Evolutionary conservation across 2,329 filamentous ascomycete genomes (phyloP), one percentile per base, ranked within the genome.

Genomic region (Coniella lustricola): DNA sequence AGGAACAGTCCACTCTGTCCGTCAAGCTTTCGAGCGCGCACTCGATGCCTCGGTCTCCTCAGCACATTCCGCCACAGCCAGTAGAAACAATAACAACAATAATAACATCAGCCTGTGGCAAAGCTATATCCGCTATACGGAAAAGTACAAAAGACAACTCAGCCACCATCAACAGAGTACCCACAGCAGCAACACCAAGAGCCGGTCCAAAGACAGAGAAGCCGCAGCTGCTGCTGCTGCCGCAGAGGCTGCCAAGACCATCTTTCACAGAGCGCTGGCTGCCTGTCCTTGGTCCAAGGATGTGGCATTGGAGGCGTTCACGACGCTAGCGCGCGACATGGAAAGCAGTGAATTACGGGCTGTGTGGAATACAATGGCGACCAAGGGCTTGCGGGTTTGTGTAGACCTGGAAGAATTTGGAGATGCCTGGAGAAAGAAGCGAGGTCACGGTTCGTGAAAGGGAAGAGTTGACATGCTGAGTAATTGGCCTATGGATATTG

Each of bases 11-110:
- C 70, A 79, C 56, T 75, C 76, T 0, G 66, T 72, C 0, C 68
- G 67, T 34, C 67, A 70, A 1, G 75, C 74, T 0, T 77, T 79
- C 46, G 76, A 78, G 57, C 67, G 69, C n/a, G 74, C 76, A 1
- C 57, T 81, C 2, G 60, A 62, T 1, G 25, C 25, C 10, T 29
- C 25, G 5, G 10, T 10, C 10, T 29, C 10, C 25, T 29, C 10
- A n/a, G n/a, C n/a, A n/a, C n/a, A n/a, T n/a, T n/a, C n/a, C n/a
- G n/a, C n/a, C n/a, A n/a, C n/a, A n/a, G n/a, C n/a, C n/a, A n/a
- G n/a, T n/a, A n/a, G n/a, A n/a, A 67, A 66, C 44, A 65, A 68
- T 3, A 55, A 55, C 9, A 68, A 69, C 58, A 64, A 59, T 22
- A 63, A 64, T 33, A 74, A 68, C 40, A 58, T 65, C 1, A 61